Conservation (phyloP, 2,329 filamentous ascomycete species). For the Claviceps arundinis region DNA sequence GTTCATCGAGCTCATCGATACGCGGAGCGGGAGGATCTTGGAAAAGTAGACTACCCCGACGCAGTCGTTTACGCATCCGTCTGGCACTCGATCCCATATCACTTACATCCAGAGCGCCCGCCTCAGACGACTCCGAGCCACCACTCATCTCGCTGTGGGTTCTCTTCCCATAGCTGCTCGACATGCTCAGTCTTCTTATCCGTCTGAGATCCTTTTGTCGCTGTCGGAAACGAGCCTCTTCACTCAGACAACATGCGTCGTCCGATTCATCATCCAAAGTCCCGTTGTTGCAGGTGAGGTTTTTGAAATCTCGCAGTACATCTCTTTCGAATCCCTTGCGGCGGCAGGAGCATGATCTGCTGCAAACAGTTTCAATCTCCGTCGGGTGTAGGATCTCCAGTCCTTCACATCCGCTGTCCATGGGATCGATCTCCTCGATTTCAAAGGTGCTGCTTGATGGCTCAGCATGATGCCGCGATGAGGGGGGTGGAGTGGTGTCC, state of each 20-base stretch:
- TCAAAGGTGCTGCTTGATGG: constrained; percentile 16
- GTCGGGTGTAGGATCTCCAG: constrained; percentile 29
- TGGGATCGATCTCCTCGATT: constrained; percentile 34
- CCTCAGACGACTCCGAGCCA: constrained; percentile 32
- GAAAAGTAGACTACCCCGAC: constrained; percentile 34
- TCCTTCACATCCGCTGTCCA: constrained; percentile 31
- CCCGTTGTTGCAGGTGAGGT: constrained; percentile 31
- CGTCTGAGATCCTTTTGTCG: constrained; percentile 30
- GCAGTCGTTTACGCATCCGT: constrained; percentile 32
- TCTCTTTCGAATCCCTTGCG: constrained; percentile 26
- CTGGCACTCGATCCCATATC: constrained; percentile 34
- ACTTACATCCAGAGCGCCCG: constrained; percentile 25
- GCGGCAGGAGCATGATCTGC: constrained; percentile 25
- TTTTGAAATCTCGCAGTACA: constrained; percentile 30
- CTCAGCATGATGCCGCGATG: constrained; percentile 7
- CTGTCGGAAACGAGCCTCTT: constrained; percentile 26
- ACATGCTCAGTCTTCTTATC: constrained; percentile 33
- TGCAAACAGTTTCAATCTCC: constrained; percentile 33
- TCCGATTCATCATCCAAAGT: constrained; percentile 22
- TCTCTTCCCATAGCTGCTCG: constrained; percentile 41
- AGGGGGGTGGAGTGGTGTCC: not conserved
- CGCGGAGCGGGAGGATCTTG: constrained; percentile 35
- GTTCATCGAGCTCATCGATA: constrained; percentile 42
- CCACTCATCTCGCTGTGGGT: constrained; percentile 41
- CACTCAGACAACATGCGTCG: constrained; percentile 18